A percentile compares a stretch with the other conserved stretches of the same genome.
Conservation (phyloP, 192 early-diverging fungal species). For the Coemansia sp. region DNA sequence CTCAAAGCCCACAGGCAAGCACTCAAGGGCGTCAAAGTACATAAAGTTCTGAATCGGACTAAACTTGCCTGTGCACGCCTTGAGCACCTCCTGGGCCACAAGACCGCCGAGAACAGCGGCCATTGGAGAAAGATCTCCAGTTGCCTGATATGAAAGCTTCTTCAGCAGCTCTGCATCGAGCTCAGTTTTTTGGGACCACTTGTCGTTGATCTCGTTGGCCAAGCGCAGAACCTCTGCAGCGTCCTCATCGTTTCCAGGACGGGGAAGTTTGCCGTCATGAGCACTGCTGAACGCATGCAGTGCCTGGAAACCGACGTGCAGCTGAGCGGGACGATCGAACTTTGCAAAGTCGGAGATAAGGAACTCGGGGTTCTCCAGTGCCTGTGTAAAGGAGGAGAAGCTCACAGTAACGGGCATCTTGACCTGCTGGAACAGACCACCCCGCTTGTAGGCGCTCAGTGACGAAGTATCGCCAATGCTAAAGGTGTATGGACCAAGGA, state of each 20-base stretch:
- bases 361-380: constrained; percentile 79
- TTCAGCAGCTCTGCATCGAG: constrained; percentile 85
- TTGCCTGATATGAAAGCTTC: constrained; percentile 83
- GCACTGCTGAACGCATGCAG: constrained; percentile 74
- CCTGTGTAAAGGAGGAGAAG: constrained; percentile 76
- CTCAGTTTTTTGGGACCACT: constrained; percentile 69
- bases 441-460: constrained; percentile 73
- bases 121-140: constrained; percentile 93
- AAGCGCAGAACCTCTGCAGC: constrained; percentile 74
- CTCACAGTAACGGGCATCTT: constrained; percentile 83
- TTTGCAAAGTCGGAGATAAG: constrained; percentile 94
- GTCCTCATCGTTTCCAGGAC: constrained; percentile 83
- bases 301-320: constrained; percentile 93
- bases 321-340: constrained; percentile 92
- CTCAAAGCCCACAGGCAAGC: constrained; percentile 70
- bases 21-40: constrained; percentile 98
- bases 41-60: constrained; percentile 86
- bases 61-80: constrained; percentile 98
- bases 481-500: constrained; percentile 94
- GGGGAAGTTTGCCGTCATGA: constrained; percentile 71
- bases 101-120: constrained; percentile 94
- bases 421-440: constrained; percentile 95
- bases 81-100: constrained; percentile 97
- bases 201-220: constrained; percentile 72
- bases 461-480: constrained; percentile 87